These are phyloP conservation scores for Tuber indicum DNA, from an alignment of 495 filamentous ascomycete species.

Conservation along the genomic window DNA sequence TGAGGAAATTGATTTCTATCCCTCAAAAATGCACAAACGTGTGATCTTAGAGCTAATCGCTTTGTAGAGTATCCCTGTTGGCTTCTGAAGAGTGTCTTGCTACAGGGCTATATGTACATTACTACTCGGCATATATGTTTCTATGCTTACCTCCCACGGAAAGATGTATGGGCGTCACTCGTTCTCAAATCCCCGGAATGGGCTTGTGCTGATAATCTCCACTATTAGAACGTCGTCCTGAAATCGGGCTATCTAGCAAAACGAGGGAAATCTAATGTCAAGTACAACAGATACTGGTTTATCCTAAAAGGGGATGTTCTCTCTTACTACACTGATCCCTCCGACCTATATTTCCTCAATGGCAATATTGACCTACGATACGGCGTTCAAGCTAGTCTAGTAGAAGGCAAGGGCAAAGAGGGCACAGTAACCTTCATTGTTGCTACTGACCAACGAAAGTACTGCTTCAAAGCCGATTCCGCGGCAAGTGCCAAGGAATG, in stretches of 20 bases:
- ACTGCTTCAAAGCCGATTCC: constrained; percentile 87
- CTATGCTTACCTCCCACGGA: constrained; percentile 91
- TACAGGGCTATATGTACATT: constrained; percentile 96
- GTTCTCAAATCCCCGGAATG: neutral
- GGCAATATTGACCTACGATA: constrained; percentile 91
- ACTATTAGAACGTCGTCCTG: constrained; percentile 57
- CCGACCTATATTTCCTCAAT: constrained; percentile 82
- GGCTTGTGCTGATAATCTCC: neutral
- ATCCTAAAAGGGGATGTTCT: constrained; percentile 89
- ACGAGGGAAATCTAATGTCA: constrained; percentile 80
- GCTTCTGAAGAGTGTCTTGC: constrained; percentile 81
- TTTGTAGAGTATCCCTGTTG: constrained; percentile 86
- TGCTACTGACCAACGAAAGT: constrained; percentile 72
- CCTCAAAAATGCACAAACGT: neutral
- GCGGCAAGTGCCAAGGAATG: constrained; percentile 86
- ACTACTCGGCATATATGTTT: constrained; percentile 91
- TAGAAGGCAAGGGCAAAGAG: constrained; percentile 57
- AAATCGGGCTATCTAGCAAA: constrained; percentile 90
- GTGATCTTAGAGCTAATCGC: constrained; percentile 7
- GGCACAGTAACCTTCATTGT: constrained; percentile 68
- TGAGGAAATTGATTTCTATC: neutral
- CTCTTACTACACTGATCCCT: constrained; percentile 80
- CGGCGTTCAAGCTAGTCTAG: constrained; percentile 73
- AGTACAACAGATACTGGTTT: constrained; percentile 94
- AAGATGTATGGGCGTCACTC: constrained; percentile 54